Evolutionary conservation across 1,139 yeast genomes (phyloP), one percentile per base, ranked within the genome.

Genomic region (Yarrowia galli): DNA sequence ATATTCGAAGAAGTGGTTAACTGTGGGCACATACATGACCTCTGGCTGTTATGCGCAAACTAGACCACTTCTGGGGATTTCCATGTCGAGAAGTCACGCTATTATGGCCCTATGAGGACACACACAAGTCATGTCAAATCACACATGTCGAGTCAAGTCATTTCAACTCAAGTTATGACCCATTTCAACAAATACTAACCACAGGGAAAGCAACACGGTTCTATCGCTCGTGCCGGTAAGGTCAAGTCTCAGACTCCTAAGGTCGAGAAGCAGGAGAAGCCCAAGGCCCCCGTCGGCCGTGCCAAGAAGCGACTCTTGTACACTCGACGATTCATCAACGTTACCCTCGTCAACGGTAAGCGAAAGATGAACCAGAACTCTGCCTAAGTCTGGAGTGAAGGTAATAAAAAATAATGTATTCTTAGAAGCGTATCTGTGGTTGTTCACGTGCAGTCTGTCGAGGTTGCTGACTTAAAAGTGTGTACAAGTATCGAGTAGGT

Each of bases 161-260:
- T 3, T 2, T 40, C 43, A 40, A 6, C 6, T 6, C 43, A 40
- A 40, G 20, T 40, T 3, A 40, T 40, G 8, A 13, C 13, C 6
- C 58, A 53, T 22, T 1, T 18, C 28, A 54, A 25, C 61, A 40
- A 16, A n/a, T 46, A 61, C 66, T 61, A 61, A 61, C 66, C 38
- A 61, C 65, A 87, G 95, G 96, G 92, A 87, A 91, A 91, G 89
- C 96, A 90, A 86, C 96, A 95, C 97, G 99, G 99, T 85, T 92
- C 98, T 86, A 91, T 95, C 89, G 97, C 99, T 88, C 98, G 98
- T 92, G 99, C 99, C 87, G 99, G 99, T 91, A 93, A 95, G 87
- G 99, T 95, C 85, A 95, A 93, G 88, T 93, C 98, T 83, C 92
- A 88, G 86, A 90, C 93, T 87, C 98, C 93, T 84, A 93, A 91